Evolutionary conservation across 345 rosid species (phyloP).

Genomic region (Orychophragmus violaceus): DNA sequence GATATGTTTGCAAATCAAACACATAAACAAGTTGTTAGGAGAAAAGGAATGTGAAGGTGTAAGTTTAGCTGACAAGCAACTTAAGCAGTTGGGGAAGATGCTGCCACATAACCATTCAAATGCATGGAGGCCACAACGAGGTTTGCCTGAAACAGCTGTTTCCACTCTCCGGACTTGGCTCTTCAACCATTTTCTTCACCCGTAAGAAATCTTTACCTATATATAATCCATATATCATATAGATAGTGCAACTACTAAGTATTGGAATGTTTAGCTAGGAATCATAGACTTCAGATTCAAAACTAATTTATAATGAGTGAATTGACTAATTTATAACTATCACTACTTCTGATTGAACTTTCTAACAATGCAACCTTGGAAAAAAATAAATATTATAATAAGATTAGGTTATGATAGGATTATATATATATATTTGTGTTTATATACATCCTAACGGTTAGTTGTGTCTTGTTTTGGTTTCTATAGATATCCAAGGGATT

Average conservation of each 20-base stretch:
- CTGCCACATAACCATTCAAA: constrained; percentile 42
- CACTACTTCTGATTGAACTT: background rate
- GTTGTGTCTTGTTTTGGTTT: constrained; percentile 6
- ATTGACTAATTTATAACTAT: background rate
- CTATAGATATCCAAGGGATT: constrained; percentile 75
- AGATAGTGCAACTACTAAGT: background rate
- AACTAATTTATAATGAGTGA: background rate
- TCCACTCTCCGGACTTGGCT: constrained; percentile 79
- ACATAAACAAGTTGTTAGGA: constrained; percentile 48
- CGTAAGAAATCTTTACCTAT: constrained; percentile 36
- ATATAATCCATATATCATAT: background rate
- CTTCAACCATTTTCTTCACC: constrained; percentile 83
- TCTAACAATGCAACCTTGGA: background rate
- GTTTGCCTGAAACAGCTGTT: constrained; percentile 77
- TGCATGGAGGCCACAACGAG: constrained; percentile 78
- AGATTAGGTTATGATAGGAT: background rate
- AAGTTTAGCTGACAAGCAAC: constrained; percentile 40
- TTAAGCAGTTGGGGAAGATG: constrained; percentile 24
- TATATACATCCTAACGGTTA: background rate
- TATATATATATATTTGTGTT: background rate
- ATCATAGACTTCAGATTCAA: background rate
- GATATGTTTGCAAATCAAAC: constrained; percentile 51
- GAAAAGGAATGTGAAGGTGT: constrained; percentile 49
- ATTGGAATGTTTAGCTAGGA: background rate
- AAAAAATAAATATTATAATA: background rate